phyloP scores from a whole-genome alignment of 2,329 filamentous ascomycete genomes.

The Diaporthe sp. region DNA sequence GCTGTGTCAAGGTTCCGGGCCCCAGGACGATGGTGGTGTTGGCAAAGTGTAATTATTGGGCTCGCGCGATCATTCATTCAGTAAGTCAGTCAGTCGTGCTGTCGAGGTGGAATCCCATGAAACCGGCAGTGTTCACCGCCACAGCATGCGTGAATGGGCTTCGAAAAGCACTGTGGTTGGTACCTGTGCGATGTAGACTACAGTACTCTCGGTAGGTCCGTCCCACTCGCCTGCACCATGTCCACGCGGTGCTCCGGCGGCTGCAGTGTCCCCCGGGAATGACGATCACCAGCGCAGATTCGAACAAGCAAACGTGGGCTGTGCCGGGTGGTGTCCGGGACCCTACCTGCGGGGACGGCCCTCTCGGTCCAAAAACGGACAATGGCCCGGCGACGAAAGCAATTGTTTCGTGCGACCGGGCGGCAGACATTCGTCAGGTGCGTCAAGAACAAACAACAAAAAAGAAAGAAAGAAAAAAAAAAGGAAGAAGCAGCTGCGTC shows the following conservation, averaged over 20 bases:
- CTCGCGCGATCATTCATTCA: neutral
- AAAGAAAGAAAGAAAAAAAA: neutral
- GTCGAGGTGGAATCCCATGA: slow-evolving; percentile 22
- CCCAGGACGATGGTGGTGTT: slow-evolving; percentile 14
- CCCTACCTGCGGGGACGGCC: slow-evolving; percentile 25
- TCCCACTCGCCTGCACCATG: slow-evolving; percentile 24
- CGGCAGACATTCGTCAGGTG: slow-evolving; percentile 26
- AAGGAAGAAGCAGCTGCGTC: neutral
- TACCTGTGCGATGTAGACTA: slow-evolving; percentile 6
- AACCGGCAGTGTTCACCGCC: slow-evolving; percentile 20
- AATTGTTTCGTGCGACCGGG: slow-evolving; percentile 15
- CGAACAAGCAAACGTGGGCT: slow-evolving; percentile 28
- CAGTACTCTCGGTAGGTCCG: slow-evolving; percentile 7
- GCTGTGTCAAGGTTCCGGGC: neutral
- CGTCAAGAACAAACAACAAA: neutral
- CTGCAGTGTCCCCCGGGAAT: slow-evolving; percentile 32
- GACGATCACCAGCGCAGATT: slow-evolving; percentile 32
- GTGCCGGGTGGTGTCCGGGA: slow-evolving; percentile 23
- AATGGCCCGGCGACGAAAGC: slow-evolving; percentile 26
- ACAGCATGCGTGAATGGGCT: slow-evolving; percentile 1
- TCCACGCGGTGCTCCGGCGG: slow-evolving; percentile 31
- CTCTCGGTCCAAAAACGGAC: slow-evolving; percentile 12
- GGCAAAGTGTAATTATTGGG: slow-evolving; percentile 6
- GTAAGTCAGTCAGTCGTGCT: neutral
- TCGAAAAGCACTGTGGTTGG: slow-evolving; percentile 10